These are phyloP conservation scores for Coniella lustricola DNA, from an alignment of 2,329 filamentous ascomycete species.

Conservation along the genomic window DNA sequence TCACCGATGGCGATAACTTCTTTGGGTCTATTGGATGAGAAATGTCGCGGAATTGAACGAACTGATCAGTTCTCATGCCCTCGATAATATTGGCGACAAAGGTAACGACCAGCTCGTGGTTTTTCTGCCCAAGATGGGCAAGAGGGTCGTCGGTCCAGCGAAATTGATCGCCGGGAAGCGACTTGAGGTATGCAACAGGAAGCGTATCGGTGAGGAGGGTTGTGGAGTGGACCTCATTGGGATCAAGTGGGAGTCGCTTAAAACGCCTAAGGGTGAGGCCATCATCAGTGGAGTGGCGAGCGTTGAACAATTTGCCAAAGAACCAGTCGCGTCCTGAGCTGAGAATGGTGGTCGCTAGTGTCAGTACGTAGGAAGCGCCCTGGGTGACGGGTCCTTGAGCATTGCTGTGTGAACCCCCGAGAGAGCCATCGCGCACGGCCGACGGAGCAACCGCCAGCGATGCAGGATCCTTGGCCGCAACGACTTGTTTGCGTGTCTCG, in stretches of 20 bases:
- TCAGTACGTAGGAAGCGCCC: not conserved
- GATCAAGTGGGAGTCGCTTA: conserved; percentile 14
- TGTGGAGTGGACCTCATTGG: conserved; percentile 1
- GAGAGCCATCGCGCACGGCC: not conserved
- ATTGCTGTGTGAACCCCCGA: not conserved
- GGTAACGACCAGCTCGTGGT: conserved; percentile 2
- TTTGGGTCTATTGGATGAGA: conserved; percentile 5
- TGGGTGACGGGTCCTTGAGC: not conserved
- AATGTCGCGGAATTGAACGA: not conserved
- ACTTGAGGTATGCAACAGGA: conserved; percentile 6
- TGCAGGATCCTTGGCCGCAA: not conserved
- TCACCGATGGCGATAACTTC: conserved; percentile 7
- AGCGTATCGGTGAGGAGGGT: conserved; percentile 11
- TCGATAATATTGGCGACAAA: conserved; percentile 6
- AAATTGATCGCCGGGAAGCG: conserved; percentile 8
- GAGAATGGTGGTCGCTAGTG: not conserved
- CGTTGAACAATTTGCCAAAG: conserved; percentile 7
- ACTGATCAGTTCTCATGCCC: not conserved
- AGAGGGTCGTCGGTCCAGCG: conserved; percentile 12
- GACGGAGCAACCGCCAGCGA: conserved; percentile 2
- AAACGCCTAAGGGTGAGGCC: conserved; percentile 16
- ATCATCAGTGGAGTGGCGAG: conserved; percentile 9
- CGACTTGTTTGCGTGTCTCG: conserved; percentile 1
- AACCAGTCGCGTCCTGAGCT: conserved; percentile 4
- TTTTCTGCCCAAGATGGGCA: conserved; percentile 4